Percentiles rank a stretch among this genome's conserved stretches.
Conservation (phyloP, 495 filamentous ascomycete genomes). For the Neurospora sp. region DNA sequence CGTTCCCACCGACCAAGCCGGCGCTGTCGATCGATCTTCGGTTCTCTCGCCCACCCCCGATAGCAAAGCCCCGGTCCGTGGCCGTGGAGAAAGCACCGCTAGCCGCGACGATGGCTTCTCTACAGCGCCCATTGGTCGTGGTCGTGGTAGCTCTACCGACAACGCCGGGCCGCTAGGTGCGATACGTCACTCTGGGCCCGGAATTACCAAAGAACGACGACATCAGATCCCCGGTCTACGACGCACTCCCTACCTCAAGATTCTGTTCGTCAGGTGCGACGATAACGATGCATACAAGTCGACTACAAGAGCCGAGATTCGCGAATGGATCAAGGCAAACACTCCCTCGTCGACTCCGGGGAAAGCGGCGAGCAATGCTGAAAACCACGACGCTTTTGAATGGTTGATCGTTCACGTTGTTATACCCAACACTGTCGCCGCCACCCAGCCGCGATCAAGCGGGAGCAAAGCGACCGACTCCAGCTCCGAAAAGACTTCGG, state of each 20-base stretch:
- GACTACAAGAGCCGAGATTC: slow-evolving; percentile 60
- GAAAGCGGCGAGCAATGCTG: slow-evolving; percentile 35
- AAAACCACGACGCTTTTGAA: slow-evolving; percentile 93
- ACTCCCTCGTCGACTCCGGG: slow-evolving; percentile 43
- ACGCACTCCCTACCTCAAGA: slow-evolving; percentile 87
- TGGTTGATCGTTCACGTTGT: slow-evolving; percentile 93
- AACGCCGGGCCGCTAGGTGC: slow-evolving; percentile 9
- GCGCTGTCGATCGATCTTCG: slow-evolving; percentile 18
- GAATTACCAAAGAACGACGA: slow-evolving; percentile 45
- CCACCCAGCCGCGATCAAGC: slow-evolving; percentile 52
- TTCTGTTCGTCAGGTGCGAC: slow-evolving; percentile 81
- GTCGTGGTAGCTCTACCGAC: slow-evolving; percentile 22
- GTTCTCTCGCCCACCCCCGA: slow-evolving; percentile 31
- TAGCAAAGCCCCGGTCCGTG: slow-evolving; percentile 21
- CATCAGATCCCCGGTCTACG: slow-evolving; percentile 94
- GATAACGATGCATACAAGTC: slow-evolving; percentile 90
- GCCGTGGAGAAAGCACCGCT: slow-evolving; percentile 30
- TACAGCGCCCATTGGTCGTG: slow-evolving; percentile 27
- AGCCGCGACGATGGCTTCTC: slow-evolving; percentile 43
- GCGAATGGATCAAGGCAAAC: slow-evolving; percentile 84
- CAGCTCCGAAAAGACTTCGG: slow-evolving; percentile 29
- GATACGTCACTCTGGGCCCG: neutral
- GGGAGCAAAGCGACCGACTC: slow-evolving; percentile 26
- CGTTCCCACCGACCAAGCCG: slow-evolving; percentile 39
- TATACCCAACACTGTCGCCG: slow-evolving; percentile 65